Base-by-base conservation (phyloP, 192 early-diverging fungal species). In the Linnemannia schmuckeri region DNA sequence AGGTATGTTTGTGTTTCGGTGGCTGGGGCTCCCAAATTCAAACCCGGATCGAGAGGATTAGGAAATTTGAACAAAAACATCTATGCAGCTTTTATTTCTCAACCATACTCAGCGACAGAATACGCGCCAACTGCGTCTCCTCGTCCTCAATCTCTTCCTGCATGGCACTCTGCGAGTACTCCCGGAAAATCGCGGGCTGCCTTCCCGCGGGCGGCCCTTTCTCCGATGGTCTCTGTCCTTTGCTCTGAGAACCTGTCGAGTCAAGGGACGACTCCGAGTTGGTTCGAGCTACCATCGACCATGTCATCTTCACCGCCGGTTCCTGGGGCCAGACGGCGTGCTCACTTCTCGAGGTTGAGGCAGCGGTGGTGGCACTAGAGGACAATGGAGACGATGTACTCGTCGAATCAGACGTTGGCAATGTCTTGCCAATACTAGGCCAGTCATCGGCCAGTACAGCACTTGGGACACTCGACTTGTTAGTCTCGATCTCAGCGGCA, bases 71-170 rank as follows among this genome's bases (percentile, higher is more conserved):
- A 15, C 44, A 46, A 46, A 46, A 10, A 46, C 12, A 10, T 46
- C 44, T 44, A 44, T 69, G 27, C 68, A 49, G 1, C 35, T 35
- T 72, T 38, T 81, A 87, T 61, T 87, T 87, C 68, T 87, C 85
- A 3, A 87, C 72, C 79, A 87, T 81, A 38, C 79, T 81, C 24
- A 87, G 52, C 1, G 85, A 87, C 61, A 87, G 66, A 68, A 87
- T 81, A 42, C 85, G 85, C 4, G 85, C 85, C 38, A 87, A 52
- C 47, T 75, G 79, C 38, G 80, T 87, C 12, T 81, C 85, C 37
- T 87, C 85, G 20, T 87, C 85, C 70, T 87, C 85, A 70, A 78
- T 75, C 52, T 87, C 76, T 22, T 81, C 79, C 22, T 81, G 85
- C 12, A 61, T n/a, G 8, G 72, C 72, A 10, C 63, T 40, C 7